Evolutionary conservation across 192 early-diverging fungal species (phyloP), one percentile per base, ranked within the genome.

Genomic region (Ramicandelaber brevisporus): DNA sequence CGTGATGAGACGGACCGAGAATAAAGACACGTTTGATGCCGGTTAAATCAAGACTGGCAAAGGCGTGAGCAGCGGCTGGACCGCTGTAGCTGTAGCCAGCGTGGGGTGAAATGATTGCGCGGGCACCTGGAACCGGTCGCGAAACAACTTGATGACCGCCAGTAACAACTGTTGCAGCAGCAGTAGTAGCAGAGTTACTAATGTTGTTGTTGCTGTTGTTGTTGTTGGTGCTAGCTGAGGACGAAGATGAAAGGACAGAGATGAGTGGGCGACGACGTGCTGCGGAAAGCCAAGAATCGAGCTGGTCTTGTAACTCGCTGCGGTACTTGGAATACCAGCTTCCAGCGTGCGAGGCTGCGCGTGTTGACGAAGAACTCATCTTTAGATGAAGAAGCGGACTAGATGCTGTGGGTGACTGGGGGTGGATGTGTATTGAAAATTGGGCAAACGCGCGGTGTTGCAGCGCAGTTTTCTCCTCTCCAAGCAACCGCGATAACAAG

Each of bases 81-180:
- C 85, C 86, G 44, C 73, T 76, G 43, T 85, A 93, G 6, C 70
- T 60, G 34, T 73, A 82, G 6, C 90, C 90, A 0, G 90, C 90
- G 47, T 97, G 90, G 18, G 77, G 76, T 14, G 57, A 68, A 39
- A 83, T 82, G 31, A 82, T 59, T 6, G 72, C 79, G 12, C 66
- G 46, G 6, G 52, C 52, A 2, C 46, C 46, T 0, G 38, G 19
- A 15, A 61, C 57, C 0, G 65, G 68, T 25, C 52, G 41, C 1
- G 34, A 21, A 15, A 41, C 24, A 12, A 28, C 31, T 14, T 55
- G 27, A 7, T 47, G 8, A 25, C 11, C 8, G 8, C 8, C 8
- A 25, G 11, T 9, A 11, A 25, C 8, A 9, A 11, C 24, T 25
- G 8, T 8, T 11, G 11, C 8, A 25, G 11, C 8, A 11, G 24